Conservation (phyloP, 768 basidiomycete genomes). For the Psilocybe sp. region DNA sequence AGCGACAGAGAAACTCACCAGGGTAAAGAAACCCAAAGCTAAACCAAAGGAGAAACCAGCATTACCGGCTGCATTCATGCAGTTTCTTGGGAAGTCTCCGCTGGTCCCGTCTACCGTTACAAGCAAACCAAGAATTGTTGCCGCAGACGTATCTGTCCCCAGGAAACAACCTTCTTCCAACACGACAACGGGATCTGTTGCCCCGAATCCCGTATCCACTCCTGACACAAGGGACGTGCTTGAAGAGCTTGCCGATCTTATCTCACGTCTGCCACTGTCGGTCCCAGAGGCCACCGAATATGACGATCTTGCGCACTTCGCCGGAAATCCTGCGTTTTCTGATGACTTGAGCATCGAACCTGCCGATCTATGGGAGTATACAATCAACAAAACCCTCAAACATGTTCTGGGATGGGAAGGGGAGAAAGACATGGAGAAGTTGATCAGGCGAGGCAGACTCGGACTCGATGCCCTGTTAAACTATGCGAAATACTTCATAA, state of each 20-base stretch:
- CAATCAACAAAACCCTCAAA: conserved; percentile 12
- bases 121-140: too few species aligned
- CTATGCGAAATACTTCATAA: conserved; percentile 10
- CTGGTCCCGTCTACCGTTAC: too few species aligned
- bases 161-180: too few species aligned
- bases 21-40: too few species aligned
- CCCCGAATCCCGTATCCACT: too few species aligned
- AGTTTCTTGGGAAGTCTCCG: too few species aligned
- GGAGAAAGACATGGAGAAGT: conserved; percentile 2
- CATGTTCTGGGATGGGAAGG: conserved; percentile 12
- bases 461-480: conserved; percentile 5
- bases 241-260: conserved; percentile 1
- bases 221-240: neutral
- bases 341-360: neutral
- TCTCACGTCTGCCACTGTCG: conserved; percentile 6
- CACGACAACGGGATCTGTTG: too few species aligned
- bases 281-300: conserved; percentile 8
- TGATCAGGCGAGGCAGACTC: conserved; percentile 5
- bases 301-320: conserved; percentile 6
- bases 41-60: too few species aligned
- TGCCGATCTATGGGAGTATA: conserved; percentile 15
- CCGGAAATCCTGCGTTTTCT: conserved; percentile 5
- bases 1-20: too few species aligned
- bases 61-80: too few species aligned
- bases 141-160: too few species aligned